Evolutionary conservation across 495 filamentous ascomycete species (phyloP), one percentile per base, ranked within the genome.

Genomic region (Penicillium egyptiacum): DNA sequence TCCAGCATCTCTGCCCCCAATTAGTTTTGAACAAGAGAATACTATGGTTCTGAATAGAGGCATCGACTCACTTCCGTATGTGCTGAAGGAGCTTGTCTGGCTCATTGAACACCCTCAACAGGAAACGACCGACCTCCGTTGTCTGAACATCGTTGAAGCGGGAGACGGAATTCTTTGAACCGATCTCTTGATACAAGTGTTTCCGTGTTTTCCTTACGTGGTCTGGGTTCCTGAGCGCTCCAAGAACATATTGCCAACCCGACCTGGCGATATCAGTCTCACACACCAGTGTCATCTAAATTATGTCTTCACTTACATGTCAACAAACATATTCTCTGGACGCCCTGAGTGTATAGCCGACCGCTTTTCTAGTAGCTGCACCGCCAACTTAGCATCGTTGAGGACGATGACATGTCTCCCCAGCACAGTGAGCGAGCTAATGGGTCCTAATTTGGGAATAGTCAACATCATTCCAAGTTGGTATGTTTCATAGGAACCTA

Each of bases 401-500:
- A 83, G 50, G 51, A 83, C 75, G 19, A 83, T 60, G 7, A 83
- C 69, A 0, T 72, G 75, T 54, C 76, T 70, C 10, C 78, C 79
- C 23, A 81, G 48, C 6, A 81, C 65, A 3, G 70, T 79, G 2
- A 84, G 51, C 16, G 79, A 83, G 61, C 79, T 83, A n/a, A 84
- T 75, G 0, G 79, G 77, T 8, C 81, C 68, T 72, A n/a, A 30
- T 16, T 37, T 51, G 19, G 22, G 19, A 12, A 28, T 11, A 45
- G 41, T 37, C 11, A 49, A 37, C 12, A 37, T 37, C 33, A n/a
- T n/a, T n/a, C 31, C 12, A 16, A 37, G 5, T 5, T 37, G 14
- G 5, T n/a, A n/a, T 37, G 14, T 7, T 16, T 14, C 14, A 16
- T 14, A 37, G 33, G 33, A 16, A 6, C 12, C n/a, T 2, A 7